Conservation (phyloP, 352 stramenopile genomes). For the Pythium aristosporum region DNA sequence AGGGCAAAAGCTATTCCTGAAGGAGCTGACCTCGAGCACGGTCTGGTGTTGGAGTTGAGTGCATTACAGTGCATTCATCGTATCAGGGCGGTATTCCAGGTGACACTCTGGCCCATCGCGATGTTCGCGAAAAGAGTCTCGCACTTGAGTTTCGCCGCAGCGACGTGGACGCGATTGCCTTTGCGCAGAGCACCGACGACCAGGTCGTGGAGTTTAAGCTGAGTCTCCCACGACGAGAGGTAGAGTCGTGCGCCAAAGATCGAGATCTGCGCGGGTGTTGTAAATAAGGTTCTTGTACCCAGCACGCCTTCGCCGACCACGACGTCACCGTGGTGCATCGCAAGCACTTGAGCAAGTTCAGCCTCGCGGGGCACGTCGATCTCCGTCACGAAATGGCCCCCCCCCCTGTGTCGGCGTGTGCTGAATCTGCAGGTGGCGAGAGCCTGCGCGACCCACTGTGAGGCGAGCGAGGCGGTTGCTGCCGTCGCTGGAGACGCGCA, state of each 20-base stretch:
- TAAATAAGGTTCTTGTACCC: too few species aligned
- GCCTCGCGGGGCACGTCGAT: constrained; percentile 1
- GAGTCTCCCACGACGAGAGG: background rate
- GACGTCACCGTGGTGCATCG: constrained; percentile 1
- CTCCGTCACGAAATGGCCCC: constrained; percentile 15
- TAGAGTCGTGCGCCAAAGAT: background rate
- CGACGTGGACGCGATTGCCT: background rate
- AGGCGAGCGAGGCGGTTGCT: background rate
- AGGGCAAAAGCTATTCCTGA: too few species aligned
- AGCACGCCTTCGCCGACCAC: background rate
- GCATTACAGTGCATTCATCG: too few species aligned
- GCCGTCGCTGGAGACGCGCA: constrained; percentile 11
- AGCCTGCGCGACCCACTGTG: background rate
- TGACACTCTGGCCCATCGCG: too few species aligned
- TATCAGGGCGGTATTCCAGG: too few species aligned
- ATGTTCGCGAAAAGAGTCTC: background rate
- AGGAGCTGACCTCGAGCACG: too few species aligned
- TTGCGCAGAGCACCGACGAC: background rate
- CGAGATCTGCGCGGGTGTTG: background rate
- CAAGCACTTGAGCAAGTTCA: background rate
- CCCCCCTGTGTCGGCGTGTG: background rate
- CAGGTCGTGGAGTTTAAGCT: background rate
- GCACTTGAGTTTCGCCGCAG: background rate
- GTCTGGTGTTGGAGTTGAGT: too few species aligned
- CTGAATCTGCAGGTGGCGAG: background rate